Evolutionary conservation across 805 yeast species (phyloP), one percentile per base, ranked within the genome.

Genomic region (Pichia californica): DNA sequence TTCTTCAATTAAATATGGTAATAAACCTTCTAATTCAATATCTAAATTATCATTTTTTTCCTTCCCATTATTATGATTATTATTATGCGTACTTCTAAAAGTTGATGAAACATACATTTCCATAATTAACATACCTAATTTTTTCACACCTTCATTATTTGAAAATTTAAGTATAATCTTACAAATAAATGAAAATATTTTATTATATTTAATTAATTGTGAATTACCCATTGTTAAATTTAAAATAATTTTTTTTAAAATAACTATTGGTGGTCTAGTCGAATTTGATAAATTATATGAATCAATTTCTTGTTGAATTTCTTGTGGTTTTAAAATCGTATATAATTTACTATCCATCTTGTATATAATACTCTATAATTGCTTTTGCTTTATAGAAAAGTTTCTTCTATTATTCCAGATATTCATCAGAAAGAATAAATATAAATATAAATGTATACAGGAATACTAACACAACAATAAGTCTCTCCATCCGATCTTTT

Each of bases 191-290:
- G 81, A 79, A 55, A 81, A 75, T 43, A 91, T 58, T 16, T 65
- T 59, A 10, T 78, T 26, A 38, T 32, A 18, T 16, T 21, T 18
- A 9, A 32, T 69, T 76, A 88, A 77, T 56, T 91, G 96, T 44
- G 73, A 73, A 59, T 86, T 87, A 39, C 88, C 88, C 63, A 88
- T 71, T 6, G 94, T 82, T 62, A 88, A 73, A 61, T 88, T 89
- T 34, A 95, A 91, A 7, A 89, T 70, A 23, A 88, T 74, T 55
- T 83, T 84, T 59, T 81, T 81, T 55, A 91, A 59, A 1, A 80
- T 72, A 10, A 67, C 63, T 3, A 53, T 57, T 20, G 59, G 56
- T 3, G 63, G 52, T 40, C 62, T 67, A 16, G 21, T 6, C 23
- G 31, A 15, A 16, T 19, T 29, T 7, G 31, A 36, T 10, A 9